Conservation (phyloP, 2,329 filamentous ascomycete genomes). For the Pezizomycotina sp. region DNA sequence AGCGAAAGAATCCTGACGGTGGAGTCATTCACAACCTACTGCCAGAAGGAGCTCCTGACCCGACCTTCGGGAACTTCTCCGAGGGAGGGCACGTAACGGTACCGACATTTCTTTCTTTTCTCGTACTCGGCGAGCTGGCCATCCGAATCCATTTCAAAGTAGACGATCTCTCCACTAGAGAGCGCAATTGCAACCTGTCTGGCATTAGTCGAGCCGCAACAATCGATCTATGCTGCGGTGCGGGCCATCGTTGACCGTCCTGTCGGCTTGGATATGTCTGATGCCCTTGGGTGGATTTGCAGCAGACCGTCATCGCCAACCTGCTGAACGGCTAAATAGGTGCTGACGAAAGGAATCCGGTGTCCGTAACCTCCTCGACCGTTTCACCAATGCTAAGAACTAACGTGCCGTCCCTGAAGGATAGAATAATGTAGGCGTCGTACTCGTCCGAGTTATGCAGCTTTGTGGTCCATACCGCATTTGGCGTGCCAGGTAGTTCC, state of each 20-base stretch:
- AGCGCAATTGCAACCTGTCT: conserved; percentile 84
- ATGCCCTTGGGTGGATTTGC: conserved; percentile 94
- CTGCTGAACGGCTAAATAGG: conserved; percentile 86
- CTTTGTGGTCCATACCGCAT: conserved; percentile 90
- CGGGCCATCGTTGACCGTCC: conserved; percentile 79
- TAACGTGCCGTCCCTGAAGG: conserved; percentile 74
- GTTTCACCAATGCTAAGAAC: conserved; percentile 93
- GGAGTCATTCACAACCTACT: conserved; percentile 89
- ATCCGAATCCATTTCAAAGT: conserved; percentile 92
- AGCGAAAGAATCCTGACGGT: conserved; percentile 86
- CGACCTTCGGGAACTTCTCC: conserved; percentile 84
- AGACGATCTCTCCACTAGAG: conserved; percentile 91
- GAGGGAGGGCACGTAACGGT: too few species aligned
- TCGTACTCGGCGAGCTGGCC: conserved; percentile 85
- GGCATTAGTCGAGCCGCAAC: conserved; percentile 85
- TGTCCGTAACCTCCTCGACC: conserved; percentile 87
- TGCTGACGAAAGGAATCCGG: conserved; percentile 74
- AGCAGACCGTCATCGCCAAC: conserved; percentile 84
- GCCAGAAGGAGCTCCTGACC: conserved; percentile 75
- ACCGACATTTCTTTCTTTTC: conserved; percentile 80
- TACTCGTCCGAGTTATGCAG: conserved; percentile 64
- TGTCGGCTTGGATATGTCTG: conserved; percentile 62
- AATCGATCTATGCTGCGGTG: conserved; percentile 73
- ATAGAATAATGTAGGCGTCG: conserved; percentile 90
- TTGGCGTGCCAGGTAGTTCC: conserved; percentile 72